Conservation (phyloP, 306 rosid species). For the Comarum palustre region DNA sequence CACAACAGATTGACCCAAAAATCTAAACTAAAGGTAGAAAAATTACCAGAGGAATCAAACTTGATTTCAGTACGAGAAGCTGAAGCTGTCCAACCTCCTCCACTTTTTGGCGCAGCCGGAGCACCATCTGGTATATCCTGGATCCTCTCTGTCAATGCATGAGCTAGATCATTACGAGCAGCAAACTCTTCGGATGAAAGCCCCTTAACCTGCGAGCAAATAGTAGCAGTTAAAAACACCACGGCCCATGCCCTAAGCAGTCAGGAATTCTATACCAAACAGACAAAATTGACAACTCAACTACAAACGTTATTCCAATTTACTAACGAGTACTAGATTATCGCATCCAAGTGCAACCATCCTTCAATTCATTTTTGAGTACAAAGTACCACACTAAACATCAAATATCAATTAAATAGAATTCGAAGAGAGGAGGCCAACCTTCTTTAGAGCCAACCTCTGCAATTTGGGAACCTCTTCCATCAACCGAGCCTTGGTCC, state of each 20-base stretch:
- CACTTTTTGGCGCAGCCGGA: conserved; percentile 62
- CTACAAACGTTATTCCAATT: neutral
- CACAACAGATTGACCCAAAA: neutral
- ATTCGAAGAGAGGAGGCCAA: conserved; percentile 18
- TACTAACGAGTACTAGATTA: neutral
- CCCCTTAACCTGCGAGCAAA: conserved; percentile 66
- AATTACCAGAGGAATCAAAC: conserved; percentile 77
- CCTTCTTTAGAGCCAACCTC: conserved; percentile 88
- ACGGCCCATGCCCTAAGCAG: neutral
- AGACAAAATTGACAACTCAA: neutral
- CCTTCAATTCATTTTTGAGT: neutral
- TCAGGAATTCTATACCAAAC: neutral
- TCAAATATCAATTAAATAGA: neutral
- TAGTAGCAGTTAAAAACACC: conserved; percentile 1
- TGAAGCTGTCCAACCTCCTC: conserved; percentile 92
- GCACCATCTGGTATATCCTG: conserved; percentile 97
- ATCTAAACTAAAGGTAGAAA: neutral
- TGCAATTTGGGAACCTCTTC: conserved; percentile 98
- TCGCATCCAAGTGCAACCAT: neutral
- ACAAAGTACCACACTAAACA: neutral
- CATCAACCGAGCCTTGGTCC: conserved; percentile 78
- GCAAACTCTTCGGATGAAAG: conserved; percentile 87
- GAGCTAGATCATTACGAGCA: conserved; percentile 94
- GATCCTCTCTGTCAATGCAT: conserved; percentile 89
- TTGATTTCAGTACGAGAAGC: conserved; percentile 84